Base-by-base conservation (phyloP, 2,329 filamentous ascomycete species). In the Cordyceps fumosorosea region DNA sequence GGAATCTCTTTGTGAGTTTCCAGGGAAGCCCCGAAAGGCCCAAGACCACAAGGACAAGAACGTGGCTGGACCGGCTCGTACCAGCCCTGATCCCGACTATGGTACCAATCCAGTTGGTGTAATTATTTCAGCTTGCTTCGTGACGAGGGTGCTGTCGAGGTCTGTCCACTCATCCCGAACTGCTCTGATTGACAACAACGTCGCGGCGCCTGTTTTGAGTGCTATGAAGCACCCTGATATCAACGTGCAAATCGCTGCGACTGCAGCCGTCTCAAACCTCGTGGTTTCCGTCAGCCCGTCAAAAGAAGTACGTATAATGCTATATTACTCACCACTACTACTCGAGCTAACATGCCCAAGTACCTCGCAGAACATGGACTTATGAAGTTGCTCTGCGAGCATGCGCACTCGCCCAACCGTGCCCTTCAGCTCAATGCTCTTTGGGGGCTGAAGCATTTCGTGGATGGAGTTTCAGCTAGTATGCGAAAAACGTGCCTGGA, bases 371-470 rank as follows among this genome's bases (percentile, higher is more conserved):
- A 89, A 55, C 84, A 84, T 5, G 90, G 90, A 7, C 84, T 95
- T 1, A 81, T 96, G 66, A 86, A 85, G 64, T 84, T 89, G 0
- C 79, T 98, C 1, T 96, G 92, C 70, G 85, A 90, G 67, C 90
- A 96, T 71, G 91, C 93, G 1, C 90, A 90, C 72, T 95, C 90
- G 0, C 81, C 84, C 53, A 90, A 93, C 69, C 84, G 89, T n/a
- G 85, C 87, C 53, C 79, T 98, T 59, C 86, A 91, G 26, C 81
- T 96, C 29, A 92, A 95, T 68, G 92, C 93, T 24, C 76, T 99
- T 1, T 99, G 95, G 93, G 91, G 92, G 6, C 78, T 99, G 63
- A 98, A 98, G 72, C 91, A 98, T 74, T 82, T 97, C 56, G 88
- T 96, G 3, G 83, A 89, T 65, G 87, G 86, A 24, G 85, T 89